Evolutionary conservation across 257 asterid genomes (phyloP), one percentile per base, ranked within the genome.

Genomic region (Solanum gandarillasii): DNA sequence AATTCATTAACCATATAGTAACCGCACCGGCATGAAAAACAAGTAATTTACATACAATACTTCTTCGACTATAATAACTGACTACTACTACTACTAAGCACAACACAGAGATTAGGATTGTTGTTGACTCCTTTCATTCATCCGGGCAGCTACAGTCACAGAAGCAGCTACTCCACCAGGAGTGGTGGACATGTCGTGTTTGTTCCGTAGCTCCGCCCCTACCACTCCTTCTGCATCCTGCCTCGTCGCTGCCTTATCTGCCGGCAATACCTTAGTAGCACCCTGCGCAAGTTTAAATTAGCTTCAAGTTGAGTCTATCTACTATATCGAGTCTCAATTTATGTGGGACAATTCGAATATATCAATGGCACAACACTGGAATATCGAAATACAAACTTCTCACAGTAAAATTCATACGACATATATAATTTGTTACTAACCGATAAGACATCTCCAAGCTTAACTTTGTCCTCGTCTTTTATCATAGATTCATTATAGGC

Each of bases 111-210:
- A 81, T 46, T 29, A 81, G 52, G 68, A 46, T 81, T 46, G 67
- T 16, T 81, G 39, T 46, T 5, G 35, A 14, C 88, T 92, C 74
- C 75, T 86, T 86, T 93, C 95, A 31, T 94, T 95, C 72, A 91
- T 84, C 90, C 90, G 90, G 10, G 91, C 96, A 4, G 96, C 96
- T 10, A 91, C 92, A 9, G 94, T 92, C 74, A 93, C 89, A 8
- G 95, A 87, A 6, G 91, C 96, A n/a, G 96, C 96, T 31, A 95
- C 94, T 0, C 98, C 98, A 1, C 95, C 98, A 0, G 94, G 91
- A 68, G 88, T 84, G 18, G 88, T 87, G 60, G 52, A 43, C 89
- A 92, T 5, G 14, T 86, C 55, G 12, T 90, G 92, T 88, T 91
- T 91, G 60, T 92, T 92, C 35, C 93, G 87, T 27, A 91, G 86